Conservation (phyloP, 2,329 filamentous ascomycete genomes). For the Metarhizium guizhouense region DNA sequence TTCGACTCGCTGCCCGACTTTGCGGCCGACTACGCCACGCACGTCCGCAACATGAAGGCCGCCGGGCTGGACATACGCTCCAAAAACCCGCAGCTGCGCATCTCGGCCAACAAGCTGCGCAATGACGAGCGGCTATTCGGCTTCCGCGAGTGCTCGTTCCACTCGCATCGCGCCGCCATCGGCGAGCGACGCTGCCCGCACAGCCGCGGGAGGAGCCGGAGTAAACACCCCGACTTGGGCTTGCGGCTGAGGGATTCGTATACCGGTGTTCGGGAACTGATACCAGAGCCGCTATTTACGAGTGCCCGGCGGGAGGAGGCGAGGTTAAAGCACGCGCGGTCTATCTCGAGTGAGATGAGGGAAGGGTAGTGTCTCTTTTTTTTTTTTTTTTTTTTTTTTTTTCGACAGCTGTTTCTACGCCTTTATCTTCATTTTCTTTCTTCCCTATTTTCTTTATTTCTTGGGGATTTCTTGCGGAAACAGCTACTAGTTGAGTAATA, state of each 20-base stretch:
- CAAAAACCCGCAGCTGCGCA: slow-evolving; percentile 53
- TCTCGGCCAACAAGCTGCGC: slow-evolving; percentile 45
- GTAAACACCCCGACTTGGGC: not conserved
- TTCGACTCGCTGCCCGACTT: slow-evolving; percentile 38
- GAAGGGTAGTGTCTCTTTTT: not conserved
- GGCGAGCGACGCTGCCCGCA: slow-evolving; percentile 47
- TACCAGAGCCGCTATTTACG: slow-evolving; percentile 20
- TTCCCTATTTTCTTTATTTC: too few relatives aligned
- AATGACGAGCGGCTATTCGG: slow-evolving; percentile 50
- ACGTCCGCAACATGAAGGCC: slow-evolving; percentile 42
- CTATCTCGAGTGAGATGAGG: slow-evolving; percentile 16
- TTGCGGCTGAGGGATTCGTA: not conserved
- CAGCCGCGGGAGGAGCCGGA: slow-evolving; percentile 11
- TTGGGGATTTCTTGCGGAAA: too few relatives aligned
- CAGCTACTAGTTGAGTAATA: too few relatives aligned
- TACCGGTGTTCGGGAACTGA: slow-evolving; percentile 3
- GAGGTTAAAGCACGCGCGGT: slow-evolving; percentile 21
- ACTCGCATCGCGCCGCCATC: slow-evolving; percentile 45
- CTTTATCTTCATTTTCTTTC: too few relatives aligned
- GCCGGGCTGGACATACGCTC: slow-evolving; percentile 42
- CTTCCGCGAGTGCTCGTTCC: slow-evolving; percentile 53
- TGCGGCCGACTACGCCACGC: slow-evolving; percentile 39
- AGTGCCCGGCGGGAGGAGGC: slow-evolving; percentile 19
- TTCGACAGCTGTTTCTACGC: too few relatives aligned
- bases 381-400: too few relatives aligned